These are phyloP conservation scores for Arthroderma sp. DNA, from an alignment of 2,329 filamentous ascomycete species.

Conservation along the genomic window DNA sequence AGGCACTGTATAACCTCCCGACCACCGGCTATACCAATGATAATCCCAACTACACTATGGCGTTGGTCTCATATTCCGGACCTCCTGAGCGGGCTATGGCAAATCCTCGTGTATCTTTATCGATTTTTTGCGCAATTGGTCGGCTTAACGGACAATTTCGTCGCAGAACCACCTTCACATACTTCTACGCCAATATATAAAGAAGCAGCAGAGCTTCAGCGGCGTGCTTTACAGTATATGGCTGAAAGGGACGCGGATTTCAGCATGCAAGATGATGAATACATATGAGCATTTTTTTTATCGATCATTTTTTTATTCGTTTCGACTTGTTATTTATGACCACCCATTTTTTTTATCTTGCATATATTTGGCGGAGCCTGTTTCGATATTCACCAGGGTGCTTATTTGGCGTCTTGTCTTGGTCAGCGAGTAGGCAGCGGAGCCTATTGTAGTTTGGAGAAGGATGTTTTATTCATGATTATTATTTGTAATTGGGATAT, in stretches of 20 bases:
- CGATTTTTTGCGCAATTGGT: conserved; percentile 23
- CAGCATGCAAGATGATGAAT: conserved; percentile 9
- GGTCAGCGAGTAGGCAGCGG: too few relatives aligned
- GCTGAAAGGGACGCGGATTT: not conserved
- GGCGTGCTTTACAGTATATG: too few relatives aligned
- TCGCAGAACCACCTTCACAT: conserved; percentile 16
- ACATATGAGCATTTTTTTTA: conserved; percentile 4
- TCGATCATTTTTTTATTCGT: too few relatives aligned
- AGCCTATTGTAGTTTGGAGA: too few relatives aligned
- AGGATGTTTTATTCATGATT: too few relatives aligned
- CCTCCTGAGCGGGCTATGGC: conserved; percentile 16
- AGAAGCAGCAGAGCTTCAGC: not conserved
- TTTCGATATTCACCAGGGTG: too few relatives aligned
- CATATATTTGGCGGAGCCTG: too few relatives aligned
- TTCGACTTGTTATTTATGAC: not conserved
- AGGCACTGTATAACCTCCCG: conserved; percentile 39
- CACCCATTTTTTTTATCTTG: not conserved
- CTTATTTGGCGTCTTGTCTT: too few relatives aligned
- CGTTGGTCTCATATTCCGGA: conserved; percentile 30
- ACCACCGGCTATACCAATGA: conserved; percentile 42
- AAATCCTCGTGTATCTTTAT: conserved; percentile 19
- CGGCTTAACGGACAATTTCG: conserved; percentile 31
- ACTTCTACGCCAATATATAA: not conserved
- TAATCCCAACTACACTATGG: conserved; percentile 42
- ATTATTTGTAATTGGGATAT: too few relatives aligned